These are phyloP conservation scores for Fusarium fracticaudum DNA, from an alignment of 2,329 filamentous ascomycete genomes.

Conservation along the genomic window DNA sequence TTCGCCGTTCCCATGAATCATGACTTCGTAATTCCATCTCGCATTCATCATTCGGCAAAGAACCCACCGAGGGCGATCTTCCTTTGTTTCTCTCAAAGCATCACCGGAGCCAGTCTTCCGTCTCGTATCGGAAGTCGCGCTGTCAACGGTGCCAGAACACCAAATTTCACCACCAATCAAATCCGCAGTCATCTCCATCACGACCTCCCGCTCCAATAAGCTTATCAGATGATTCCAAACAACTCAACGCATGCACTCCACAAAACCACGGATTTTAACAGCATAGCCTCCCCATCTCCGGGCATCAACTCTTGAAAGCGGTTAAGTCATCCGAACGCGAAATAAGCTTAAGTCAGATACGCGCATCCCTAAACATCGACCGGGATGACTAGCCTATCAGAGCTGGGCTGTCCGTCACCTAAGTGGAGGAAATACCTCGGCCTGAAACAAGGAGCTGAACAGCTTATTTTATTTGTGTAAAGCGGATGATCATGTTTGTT, in stretches of 20 bases:
- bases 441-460: neutral
- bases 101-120: neutral
- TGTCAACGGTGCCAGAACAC: fast-evolving
- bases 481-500: neutral
- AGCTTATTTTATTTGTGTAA: neutral
- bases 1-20: too few species aligned
- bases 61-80: neutral
- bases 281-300: neutral
- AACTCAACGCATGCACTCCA: neutral
- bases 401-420: neutral
- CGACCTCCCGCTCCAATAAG: neutral
- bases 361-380: neutral
- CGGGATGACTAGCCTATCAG: neutral
- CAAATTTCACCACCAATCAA: neutral
- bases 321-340: neutral
- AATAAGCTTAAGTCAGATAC: neutral
- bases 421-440: neutral
- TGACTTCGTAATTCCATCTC: too few species aligned
- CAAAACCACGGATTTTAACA: neutral
- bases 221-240: neutral
- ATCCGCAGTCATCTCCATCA: fast-evolving
- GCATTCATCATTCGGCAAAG: too few species aligned
- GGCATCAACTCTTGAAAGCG: neutral
- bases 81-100: neutral
- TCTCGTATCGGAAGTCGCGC: neutral